Evolutionary conservation across 1,284 basidiomycete species (phyloP), one percentile per base, ranked within the genome.

Genomic region (Cutaneotrichosporon sp.): DNA sequence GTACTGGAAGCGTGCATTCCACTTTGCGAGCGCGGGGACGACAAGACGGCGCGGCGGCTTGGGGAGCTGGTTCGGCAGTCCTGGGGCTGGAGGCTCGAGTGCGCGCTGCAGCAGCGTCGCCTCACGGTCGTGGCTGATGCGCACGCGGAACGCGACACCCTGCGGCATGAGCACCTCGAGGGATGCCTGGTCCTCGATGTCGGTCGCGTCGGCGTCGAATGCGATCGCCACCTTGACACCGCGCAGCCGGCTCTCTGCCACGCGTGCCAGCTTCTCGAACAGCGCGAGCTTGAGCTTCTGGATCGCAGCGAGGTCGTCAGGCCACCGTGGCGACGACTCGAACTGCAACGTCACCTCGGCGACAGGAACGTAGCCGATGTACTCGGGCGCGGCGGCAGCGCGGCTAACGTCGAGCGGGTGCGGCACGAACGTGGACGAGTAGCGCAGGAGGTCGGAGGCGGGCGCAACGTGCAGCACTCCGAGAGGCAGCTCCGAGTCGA

Each of bases 221-320:
- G 88, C 89, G 14, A 83, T 72, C 2, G 72, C 65, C 4, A 74
- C 72, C 13, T 77, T 84, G 2, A 88, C 76, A 5, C 86, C 87
- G 0, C 83, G 70, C 2, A 84, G 76, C 2, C 83, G 74, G 9
- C 78, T 75, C 84, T 88, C 86, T 53, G 96, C 83, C 1, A 85
- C 83, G 14, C 82, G 81, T 0, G 89, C 90, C 3, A 92, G 83
- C 32, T 86, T 85, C 73, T 94, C 92, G 66, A 96, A 86, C 76
- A 99, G 90, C 0, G 96, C 96, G 2, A 97, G 84, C 80, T 99
- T 99, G 81, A 95, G 90, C 71, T 92, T 93, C 79, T 97, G 95
- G 55, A 98, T 90, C 0, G 94, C 93, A 18, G 84, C 85, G 1
- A 99, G 84, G 72, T 99, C 94, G 74, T 98, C 94, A 0, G 97